Evolutionary conservation across 78 protist genomes (phyloP), one percentile per base, ranked within the genome.

Genomic region (Emiliania huxleyi): DNA sequence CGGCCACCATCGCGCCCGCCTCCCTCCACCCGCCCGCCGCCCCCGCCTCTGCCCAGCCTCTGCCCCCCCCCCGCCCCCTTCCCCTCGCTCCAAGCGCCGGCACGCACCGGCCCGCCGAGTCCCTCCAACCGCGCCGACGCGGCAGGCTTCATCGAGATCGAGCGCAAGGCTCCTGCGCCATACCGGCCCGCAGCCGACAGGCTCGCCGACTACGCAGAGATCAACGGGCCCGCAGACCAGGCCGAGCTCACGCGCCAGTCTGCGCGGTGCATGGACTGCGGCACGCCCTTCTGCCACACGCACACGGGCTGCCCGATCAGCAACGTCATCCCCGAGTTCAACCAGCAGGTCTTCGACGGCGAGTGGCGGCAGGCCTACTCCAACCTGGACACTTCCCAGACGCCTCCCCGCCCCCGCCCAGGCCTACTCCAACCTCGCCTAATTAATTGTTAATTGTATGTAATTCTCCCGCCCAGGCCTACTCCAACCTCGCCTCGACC

Each of bases 221-320:
- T 97, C 81, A 45, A 87, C 91, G 38, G 6, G 91, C 22, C 23
- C 21, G 95, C 22, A 19, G 75, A 62, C 38, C 33, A 0, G 42
- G 45, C 11, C 8, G 90, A 89, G 79, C 91, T 92, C 48, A 62
- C 71, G 81, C 55, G 33, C 21, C 97, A 97, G 85, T 91, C 94
- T 0, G 94, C 97, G 42, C 95, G 98, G 11, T 97, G 98, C 95
- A 97, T 97, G 98, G 98, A 96, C 91, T 97, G 98, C 75, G 98
- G 98, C 49, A 96, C 95, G 42, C 97, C 98, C 35, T 97, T 96
- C 95, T 97, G 98, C 91, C 91, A 93, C n/a, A 77, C 87, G 87
- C 2, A 77, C 87, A 77, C 87, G 33, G 87, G 98, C 69, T 97
- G 98, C 93, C 98, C 98, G 23, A 88, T 97, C 75, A 79, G 93